Conservation (phyloP, 805 yeast genomes). For the Spathaspora arborariae region DNA sequence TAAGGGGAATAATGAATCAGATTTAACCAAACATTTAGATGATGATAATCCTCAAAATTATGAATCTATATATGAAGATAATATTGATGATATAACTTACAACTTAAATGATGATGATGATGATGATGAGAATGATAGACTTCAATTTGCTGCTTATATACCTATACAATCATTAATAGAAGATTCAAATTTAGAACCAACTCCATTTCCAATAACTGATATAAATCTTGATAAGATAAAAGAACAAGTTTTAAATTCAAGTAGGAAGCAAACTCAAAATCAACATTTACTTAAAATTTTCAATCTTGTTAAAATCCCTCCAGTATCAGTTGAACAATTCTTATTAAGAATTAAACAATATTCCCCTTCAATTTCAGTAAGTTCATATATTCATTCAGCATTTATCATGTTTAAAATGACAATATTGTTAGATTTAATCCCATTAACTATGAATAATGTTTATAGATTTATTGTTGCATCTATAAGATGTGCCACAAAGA, state of each 20-base stretch:
- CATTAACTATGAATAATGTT: constrained; percentile 31
- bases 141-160: constrained; percentile 11
- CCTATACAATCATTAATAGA: constrained; percentile 20
- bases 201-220: constrained; percentile 13
- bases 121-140: constrained; percentile 1
- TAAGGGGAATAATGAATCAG: constrained; percentile 1
- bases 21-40: background rate
- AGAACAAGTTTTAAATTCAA: constrained; percentile 17
- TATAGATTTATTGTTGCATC: constrained; percentile 37
- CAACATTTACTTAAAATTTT: constrained; percentile 28
- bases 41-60: constrained; percentile 1
- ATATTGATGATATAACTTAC: constrained; percentile 4
- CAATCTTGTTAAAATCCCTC: constrained; percentile 32
- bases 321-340: constrained; percentile 31
- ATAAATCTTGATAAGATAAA: constrained; percentile 16
- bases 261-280: constrained; percentile 18
- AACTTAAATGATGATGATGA: constrained; percentile 2
- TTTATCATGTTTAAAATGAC: constrained; percentile 33
- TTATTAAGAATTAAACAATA: constrained; percentile 35
- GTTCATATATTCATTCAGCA: constrained; percentile 38
- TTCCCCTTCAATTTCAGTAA: constrained; percentile 36
- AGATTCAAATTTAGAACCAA: background rate
- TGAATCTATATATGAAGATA: constrained; percentile 2
- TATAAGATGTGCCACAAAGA: constrained; percentile 40
- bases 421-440: constrained; percentile 28